A percentile compares a stretch with the other conserved stretches of the same genome.
These are phyloP conservation scores for Neocatenulostroma microsporum DNA, from an alignment of 2,329 filamentous ascomycete species.

Conservation along the genomic window DNA sequence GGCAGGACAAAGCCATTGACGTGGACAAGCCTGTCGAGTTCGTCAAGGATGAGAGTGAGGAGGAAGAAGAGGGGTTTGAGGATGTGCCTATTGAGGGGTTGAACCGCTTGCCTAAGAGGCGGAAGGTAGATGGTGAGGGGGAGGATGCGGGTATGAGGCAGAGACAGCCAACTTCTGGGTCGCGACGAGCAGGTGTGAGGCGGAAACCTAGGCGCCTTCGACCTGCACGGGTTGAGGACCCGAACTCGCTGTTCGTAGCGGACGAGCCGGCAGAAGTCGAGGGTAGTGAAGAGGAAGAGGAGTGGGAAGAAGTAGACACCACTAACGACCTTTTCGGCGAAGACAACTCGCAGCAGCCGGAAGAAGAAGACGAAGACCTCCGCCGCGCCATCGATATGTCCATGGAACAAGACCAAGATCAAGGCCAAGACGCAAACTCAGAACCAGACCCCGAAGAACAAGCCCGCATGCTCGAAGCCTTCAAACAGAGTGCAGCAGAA, in stretches of 20 bases:
- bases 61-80: slow-evolving; percentile 71
- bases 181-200: slow-evolving; percentile 19
- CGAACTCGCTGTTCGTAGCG: slow-evolving; percentile 51
- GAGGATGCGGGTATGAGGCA: slow-evolving; percentile 35
- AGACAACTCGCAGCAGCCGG: slow-evolving; percentile 34
- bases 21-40: slow-evolving; percentile 59
- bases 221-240: slow-evolving; percentile 29
- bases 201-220: slow-evolving; percentile 15
- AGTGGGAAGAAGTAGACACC: slow-evolving; percentile 31
- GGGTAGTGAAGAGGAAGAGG: slow-evolving; percentile 16
- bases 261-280: slow-evolving; percentile 31
- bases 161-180: slow-evolving; percentile 42
- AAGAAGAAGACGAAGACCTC: slow-evolving; percentile 66
- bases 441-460: too few species aligned
- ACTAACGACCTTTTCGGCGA: slow-evolving; percentile 54
- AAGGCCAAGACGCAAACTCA: slow-evolving; percentile 21
- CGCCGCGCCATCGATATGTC: slow-evolving; percentile 79
- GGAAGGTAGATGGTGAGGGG: slow-evolving; percentile 19
- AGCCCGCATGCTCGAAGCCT: too few species aligned
- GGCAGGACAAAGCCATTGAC: slow-evolving; percentile 83
- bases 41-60: slow-evolving; percentile 43
- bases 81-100: slow-evolving; percentile 87
- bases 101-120: slow-evolving; percentile 67
- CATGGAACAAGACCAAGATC: slow-evolving; percentile 53
- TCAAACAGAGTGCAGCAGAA: slow-evolving; percentile 37